Evolutionary conservation across 768 basidiomycete genomes (phyloP).

Genomic region (Atractiella rhizophila): DNA sequence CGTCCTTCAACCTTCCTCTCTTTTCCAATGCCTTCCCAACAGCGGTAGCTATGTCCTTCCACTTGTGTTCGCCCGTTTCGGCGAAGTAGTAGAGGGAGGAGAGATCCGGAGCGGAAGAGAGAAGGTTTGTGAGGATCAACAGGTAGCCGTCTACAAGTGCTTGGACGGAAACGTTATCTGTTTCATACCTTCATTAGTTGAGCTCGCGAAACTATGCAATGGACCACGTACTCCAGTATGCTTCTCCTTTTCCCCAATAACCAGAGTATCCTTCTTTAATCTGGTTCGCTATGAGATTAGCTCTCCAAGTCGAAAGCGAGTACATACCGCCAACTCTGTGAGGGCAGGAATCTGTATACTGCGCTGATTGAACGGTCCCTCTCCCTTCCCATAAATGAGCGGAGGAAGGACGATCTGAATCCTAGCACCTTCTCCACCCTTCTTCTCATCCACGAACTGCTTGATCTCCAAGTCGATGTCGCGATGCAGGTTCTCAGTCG

Average conservation of each 20-base stretch:
- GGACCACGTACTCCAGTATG: too few relatives aligned
- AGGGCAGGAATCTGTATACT: background rate
- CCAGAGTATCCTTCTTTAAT: background rate
- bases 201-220: too few relatives aligned
- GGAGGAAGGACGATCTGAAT: background rate
- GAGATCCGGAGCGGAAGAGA: background rate
- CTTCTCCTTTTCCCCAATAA: background rate
- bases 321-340: background rate
- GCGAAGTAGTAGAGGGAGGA: background rate
- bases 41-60: background rate
- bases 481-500: background rate
- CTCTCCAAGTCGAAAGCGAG: too few relatives aligned
- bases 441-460: background rate
- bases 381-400: background rate
- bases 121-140: background rate
- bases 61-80: background rate
- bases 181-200: too few relatives aligned
- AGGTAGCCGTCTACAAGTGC: background rate
- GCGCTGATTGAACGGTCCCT: background rate
- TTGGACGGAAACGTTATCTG: background rate
- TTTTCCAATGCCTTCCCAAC: background rate
- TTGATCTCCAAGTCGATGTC: background rate
- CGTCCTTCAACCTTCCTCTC: background rate
- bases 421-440: background rate
- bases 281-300: too few relatives aligned